Conservation (phyloP, 2,329 filamentous ascomycete genomes). For the Talaromyces sp. region DNA sequence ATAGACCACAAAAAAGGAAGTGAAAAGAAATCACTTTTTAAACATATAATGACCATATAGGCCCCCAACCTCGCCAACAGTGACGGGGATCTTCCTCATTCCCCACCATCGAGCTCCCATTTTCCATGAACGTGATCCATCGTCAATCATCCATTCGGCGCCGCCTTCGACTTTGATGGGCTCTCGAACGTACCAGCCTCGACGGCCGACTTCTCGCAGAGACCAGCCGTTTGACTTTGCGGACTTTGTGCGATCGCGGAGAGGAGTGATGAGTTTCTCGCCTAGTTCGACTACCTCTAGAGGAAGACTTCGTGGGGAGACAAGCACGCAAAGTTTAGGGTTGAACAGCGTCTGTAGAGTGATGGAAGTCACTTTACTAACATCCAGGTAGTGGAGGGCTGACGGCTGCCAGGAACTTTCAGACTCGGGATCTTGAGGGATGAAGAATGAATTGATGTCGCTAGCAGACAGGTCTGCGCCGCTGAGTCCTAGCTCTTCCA, state of each 20-base stretch:
- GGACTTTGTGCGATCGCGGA: constrained; percentile 62
- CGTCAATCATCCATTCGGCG: constrained; percentile 41
- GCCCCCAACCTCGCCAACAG: constrained; percentile 54
- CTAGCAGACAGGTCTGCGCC: constrained; percentile 60
- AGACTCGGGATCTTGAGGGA: constrained; percentile 30
- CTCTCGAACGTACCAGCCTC: constrained; percentile 63
- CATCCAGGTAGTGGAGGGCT: constrained; percentile 70
- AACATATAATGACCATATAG: constrained; percentile 61
- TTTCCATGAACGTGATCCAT: constrained; percentile 68
- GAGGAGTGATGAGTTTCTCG: constrained; percentile 63
- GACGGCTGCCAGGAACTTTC: constrained; percentile 52
- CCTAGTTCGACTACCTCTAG: constrained; percentile 74
- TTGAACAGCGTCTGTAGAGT: constrained; percentile 58
- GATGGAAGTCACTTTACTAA: constrained; percentile 63
- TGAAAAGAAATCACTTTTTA: constrained; percentile 42
- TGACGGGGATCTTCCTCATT: constrained; percentile 66
- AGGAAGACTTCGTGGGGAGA: constrained; percentile 60
- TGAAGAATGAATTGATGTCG: constrained; percentile 64
- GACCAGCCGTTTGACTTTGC: constrained; percentile 62
- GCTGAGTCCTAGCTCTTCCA: constrained; percentile 74
- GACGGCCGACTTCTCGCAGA: constrained; percentile 64
- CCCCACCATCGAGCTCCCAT: constrained; percentile 83
- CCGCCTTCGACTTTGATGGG: constrained; percentile 30
- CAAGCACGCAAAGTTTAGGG: constrained; percentile 54
- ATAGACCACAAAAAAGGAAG: constrained; percentile 20